Conservation (phyloP, 148 eudicot species). For the Heliamphora exappendiculata region DNA sequence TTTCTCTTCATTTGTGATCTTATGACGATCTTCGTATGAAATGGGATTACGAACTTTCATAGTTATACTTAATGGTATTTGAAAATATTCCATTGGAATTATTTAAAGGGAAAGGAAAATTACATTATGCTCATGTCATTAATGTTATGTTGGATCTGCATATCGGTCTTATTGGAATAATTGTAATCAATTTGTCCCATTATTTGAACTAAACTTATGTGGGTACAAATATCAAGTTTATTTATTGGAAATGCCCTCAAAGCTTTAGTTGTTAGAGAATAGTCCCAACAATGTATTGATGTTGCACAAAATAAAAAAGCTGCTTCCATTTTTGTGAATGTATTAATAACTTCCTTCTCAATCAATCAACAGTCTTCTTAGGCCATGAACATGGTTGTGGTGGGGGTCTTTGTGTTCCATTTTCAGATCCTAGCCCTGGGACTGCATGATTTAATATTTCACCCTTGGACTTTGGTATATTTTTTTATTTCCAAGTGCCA, state of each 20-base stretch:
- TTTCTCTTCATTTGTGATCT: neutral
- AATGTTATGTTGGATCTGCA: neutral
- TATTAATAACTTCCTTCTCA: neutral
- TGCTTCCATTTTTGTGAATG: neutral
- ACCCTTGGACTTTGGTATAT: neutral
- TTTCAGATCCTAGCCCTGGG: neutral
- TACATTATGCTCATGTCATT: neutral
- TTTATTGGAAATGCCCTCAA: neutral
- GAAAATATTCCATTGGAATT: neutral
- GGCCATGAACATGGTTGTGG: neutral
- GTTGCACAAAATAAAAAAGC: neutral
- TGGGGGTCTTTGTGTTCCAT: neutral
- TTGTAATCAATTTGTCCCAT: neutral
- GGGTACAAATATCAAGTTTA: neutral
- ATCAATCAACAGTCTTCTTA: neutral
- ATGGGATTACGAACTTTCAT: neutral
- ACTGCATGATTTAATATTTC: neutral
- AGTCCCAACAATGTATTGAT: neutral
- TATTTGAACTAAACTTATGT: neutral
- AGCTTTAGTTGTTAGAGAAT: neutral
- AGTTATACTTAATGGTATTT: conserved; percentile 1
- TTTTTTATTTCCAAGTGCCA: too few species aligned
- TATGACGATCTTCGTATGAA: neutral
- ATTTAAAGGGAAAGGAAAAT: neutral
- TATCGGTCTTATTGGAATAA: neutral